These are phyloP conservation scores for Cyclospora cayetanensis DNA, from an alignment of 169 alveolate genomes.

Conservation along the genomic window DNA sequence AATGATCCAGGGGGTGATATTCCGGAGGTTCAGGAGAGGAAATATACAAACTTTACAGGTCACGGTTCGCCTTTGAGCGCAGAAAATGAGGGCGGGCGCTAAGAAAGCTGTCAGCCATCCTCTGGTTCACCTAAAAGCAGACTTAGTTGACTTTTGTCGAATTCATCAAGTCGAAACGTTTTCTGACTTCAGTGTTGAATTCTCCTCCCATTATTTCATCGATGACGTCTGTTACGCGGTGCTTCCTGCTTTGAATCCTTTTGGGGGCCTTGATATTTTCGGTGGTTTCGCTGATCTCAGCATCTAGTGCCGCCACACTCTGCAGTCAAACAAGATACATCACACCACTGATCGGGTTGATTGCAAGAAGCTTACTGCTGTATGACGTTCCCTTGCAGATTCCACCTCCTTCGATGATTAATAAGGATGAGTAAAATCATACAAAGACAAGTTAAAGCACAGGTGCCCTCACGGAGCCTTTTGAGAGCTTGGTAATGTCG, in stretches of 20 bases:
- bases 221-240: slow-evolving; percentile 36
- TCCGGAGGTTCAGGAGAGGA: too few species aligned
- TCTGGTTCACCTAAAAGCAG: slow-evolving; percentile 13
- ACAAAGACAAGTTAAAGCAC: too few species aligned
- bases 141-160: background rate
- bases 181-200: slow-evolving; percentile 57
- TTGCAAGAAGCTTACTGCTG: background rate
- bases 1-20: too few species aligned
- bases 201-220: slow-evolving; percentile 65
- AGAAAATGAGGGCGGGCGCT: slow-evolving; percentile 58
- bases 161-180: too few species aligned
- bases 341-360: too few species aligned
- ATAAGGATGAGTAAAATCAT: too few species aligned
- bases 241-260: slow-evolving; percentile 20
- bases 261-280: background rate
- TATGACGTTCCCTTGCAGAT: slow-evolving; percentile 5
- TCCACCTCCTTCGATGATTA: background rate
- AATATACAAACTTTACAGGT: too few species aligned
- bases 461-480: too few species aligned
- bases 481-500: too few species aligned
- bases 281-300: slow-evolving; percentile 28
- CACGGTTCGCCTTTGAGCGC: slow-evolving; percentile 62
- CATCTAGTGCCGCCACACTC: slow-evolving; percentile 27
- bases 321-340: too few species aligned
- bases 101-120: slow-evolving; percentile 64